Percentiles rank a stretch among this genome's conserved stretches.
Evolutionary conservation across 805 yeast genomes (phyloP).

Genomic region (Starmerella potacharoeniae): DNA sequence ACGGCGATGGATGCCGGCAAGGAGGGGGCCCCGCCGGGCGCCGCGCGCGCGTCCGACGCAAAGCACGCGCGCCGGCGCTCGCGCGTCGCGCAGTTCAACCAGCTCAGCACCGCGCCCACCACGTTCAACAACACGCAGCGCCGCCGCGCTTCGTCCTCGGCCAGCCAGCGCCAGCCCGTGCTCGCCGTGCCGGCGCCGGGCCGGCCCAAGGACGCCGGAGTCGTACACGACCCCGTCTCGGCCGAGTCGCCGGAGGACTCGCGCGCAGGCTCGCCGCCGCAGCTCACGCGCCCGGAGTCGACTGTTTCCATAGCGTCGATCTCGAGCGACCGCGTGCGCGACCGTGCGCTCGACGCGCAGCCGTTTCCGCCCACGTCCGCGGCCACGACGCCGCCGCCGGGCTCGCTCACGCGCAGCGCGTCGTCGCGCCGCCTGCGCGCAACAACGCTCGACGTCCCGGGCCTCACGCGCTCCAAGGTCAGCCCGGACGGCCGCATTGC

Average conservation of each 20-base stretch:
- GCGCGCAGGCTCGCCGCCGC: constrained; percentile 14
- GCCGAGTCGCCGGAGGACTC: constrained; percentile 20
- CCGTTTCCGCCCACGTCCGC: constrained; percentile 6
- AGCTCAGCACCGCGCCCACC: constrained; percentile 16
- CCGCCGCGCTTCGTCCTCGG: constrained; percentile 10
- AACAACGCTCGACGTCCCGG: constrained; percentile 84
- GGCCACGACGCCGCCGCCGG: neutral
- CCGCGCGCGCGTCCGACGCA: neutral
- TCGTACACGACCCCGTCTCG: constrained; percentile 13
- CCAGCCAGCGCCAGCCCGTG: neutral
- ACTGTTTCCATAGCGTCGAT: constrained; percentile 11
- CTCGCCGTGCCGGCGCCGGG: neutral
- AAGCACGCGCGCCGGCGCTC: constrained; percentile 13
- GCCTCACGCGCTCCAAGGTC: constrained; percentile 68
- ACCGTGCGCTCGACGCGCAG: constrained; percentile 6
- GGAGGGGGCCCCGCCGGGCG: neutral
- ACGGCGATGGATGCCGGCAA: constrained; percentile 2
- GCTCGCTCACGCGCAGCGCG: constrained; percentile 5
- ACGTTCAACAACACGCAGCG: constrained; percentile 4
- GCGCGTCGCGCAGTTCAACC: constrained; percentile 21
- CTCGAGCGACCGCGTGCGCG: constrained; percentile 10
- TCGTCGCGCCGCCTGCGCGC: constrained; percentile 35
- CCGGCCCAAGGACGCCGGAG: neutral
- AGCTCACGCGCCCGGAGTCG: constrained; percentile 10
- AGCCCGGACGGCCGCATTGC: constrained; percentile 52